phyloP scores from a whole-genome alignment of 176 grass and related monocot species.

The Alopecurus myosuroides region DNA sequence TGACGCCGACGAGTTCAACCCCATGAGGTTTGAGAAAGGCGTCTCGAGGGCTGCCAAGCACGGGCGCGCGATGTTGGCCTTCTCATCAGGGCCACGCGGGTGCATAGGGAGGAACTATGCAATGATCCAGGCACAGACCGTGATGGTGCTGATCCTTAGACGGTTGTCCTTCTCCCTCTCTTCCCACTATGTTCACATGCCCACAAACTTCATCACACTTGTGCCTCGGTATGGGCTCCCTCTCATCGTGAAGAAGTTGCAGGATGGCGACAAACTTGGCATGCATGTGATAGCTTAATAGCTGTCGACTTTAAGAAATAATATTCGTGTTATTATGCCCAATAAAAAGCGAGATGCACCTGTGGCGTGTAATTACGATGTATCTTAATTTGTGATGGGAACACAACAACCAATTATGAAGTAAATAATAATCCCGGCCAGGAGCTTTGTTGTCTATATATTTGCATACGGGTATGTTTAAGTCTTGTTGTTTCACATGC shows the following conservation, averaged over 20 bases:
- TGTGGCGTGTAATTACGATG: too few species aligned
- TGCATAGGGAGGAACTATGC: constrained; percentile 60
- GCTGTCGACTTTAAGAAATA: not conserved
- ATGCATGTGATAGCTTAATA: not conserved
- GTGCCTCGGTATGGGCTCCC: constrained; percentile 37
- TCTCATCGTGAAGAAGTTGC: constrained; percentile 20
- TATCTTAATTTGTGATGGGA: too few species aligned
- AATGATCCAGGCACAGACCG: constrained; percentile 30
- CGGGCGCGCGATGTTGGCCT: constrained; percentile 25
- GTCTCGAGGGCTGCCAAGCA: constrained; percentile 18
- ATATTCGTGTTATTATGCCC: not conserved
- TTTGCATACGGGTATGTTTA: too few species aligned
- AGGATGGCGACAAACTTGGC: not conserved
- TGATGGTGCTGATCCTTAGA: constrained; percentile 38
- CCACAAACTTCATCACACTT: constrained; percentile 19
- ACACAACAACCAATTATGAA: too few species aligned
- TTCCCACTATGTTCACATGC: constrained; percentile 42
- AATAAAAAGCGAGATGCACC: not conserved
- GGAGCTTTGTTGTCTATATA: too few species aligned
- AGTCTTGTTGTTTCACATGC: too few species aligned
- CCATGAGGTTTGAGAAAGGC: constrained; percentile 42
- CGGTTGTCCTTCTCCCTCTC: constrained; percentile 53
- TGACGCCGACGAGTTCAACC: constrained; percentile 57
- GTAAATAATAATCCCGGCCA: too few species aligned
- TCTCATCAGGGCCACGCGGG: constrained; percentile 29